These are phyloP conservation scores for Parastagonospora avenae DNA, from an alignment of 2,329 filamentous ascomycete species.

Conservation along the genomic window DNA sequence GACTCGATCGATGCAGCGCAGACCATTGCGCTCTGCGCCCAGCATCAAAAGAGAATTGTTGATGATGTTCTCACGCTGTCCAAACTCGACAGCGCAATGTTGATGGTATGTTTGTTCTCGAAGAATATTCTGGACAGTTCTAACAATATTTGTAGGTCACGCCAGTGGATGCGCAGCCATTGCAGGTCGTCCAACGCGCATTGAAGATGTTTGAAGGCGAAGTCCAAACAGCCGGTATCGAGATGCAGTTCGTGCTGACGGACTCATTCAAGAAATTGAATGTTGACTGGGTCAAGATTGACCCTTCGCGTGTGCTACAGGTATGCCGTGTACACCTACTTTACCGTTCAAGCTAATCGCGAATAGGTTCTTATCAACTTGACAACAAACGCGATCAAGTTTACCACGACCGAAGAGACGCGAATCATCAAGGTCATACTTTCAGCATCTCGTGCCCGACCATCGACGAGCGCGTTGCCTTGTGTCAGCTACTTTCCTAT, in stretches of 20 bases:
- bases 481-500: slow-evolving; percentile 67
- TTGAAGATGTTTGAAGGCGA: slow-evolving; percentile 82
- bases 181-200: slow-evolving; percentile 68
- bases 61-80: slow-evolving; percentile 55
- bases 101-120: slow-evolving; percentile 54
- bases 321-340: slow-evolving; percentile 5
- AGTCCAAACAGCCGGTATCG: slow-evolving; percentile 70
- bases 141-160: slow-evolving; percentile 53
- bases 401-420: slow-evolving; percentile 68
- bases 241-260: slow-evolving; percentile 68
- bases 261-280: slow-evolving; percentile 62
- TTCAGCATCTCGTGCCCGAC: slow-evolving; percentile 64
- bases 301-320: slow-evolving; percentile 76
- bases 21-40: slow-evolving; percentile 76
- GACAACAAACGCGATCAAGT: slow-evolving; percentile 81
- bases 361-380: slow-evolving; percentile 73
- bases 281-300: slow-evolving; percentile 72
- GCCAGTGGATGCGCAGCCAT: slow-evolving; percentile 70
- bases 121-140: not conserved
- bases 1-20: slow-evolving; percentile 75
- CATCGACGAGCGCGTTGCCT: slow-evolving; percentile 49
- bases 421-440: slow-evolving; percentile 70
- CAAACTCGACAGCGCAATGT: slow-evolving; percentile 74
- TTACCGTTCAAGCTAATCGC: slow-evolving; percentile 3
- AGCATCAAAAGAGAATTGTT: slow-evolving; percentile 72